phyloP scores from a whole-genome alignment of 805 yeast species.

The Sporopachydermia lactativora region DNA sequence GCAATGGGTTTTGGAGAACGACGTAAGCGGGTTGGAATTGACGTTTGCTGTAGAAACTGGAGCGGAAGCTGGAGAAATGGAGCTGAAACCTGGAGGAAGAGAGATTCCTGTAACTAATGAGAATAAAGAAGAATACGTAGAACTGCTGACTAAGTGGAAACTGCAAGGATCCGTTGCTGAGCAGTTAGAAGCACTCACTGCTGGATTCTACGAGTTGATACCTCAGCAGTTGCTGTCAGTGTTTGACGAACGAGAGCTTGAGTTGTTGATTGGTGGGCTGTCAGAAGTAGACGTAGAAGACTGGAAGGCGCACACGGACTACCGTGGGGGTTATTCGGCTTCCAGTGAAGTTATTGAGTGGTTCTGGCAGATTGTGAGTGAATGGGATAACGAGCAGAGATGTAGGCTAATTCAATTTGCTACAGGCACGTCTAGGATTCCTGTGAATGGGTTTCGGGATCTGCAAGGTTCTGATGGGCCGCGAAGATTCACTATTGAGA shows the following conservation, averaged over 20 bases:
- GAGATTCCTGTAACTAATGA: constrained; percentile 88
- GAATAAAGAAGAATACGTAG: constrained; percentile 90
- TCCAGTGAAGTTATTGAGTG: constrained; percentile 93
- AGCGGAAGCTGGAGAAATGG: constrained; percentile 63
- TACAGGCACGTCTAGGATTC: constrained; percentile 97
- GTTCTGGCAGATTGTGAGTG: constrained; percentile 93
- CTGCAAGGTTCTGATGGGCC: constrained; percentile 99
- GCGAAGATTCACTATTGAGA: constrained; percentile 95
- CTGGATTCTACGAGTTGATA: constrained; percentile 93
- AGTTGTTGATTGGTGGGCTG: constrained; percentile 92
- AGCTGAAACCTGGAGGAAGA: constrained; percentile 78
- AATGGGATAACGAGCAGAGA: constrained; percentile 94
- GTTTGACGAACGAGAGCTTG: constrained; percentile 95
- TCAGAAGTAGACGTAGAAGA: constrained; percentile 97
- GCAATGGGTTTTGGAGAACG: constrained; percentile 93
- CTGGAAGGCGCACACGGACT: constrained; percentile 98
- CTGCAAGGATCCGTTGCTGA: constrained; percentile 86
- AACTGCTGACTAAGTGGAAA: constrained; percentile 91
- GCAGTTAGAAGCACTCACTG: constrained; percentile 91
- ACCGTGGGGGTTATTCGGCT: constrained; percentile 87
- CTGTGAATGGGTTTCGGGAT: constrained; percentile 97
- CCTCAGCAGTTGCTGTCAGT: constrained; percentile 96
- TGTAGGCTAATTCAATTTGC: constrained; percentile 93
- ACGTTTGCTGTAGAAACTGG: constrained; percentile 57
- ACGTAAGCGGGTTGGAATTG: constrained; percentile 77